Percentiles rank a stretch among this genome's conserved stretches.
phyloP scores from a whole-genome alignment of 2,329 filamentous ascomycete genomes.

The Amylocarpus encephaloides region DNA sequence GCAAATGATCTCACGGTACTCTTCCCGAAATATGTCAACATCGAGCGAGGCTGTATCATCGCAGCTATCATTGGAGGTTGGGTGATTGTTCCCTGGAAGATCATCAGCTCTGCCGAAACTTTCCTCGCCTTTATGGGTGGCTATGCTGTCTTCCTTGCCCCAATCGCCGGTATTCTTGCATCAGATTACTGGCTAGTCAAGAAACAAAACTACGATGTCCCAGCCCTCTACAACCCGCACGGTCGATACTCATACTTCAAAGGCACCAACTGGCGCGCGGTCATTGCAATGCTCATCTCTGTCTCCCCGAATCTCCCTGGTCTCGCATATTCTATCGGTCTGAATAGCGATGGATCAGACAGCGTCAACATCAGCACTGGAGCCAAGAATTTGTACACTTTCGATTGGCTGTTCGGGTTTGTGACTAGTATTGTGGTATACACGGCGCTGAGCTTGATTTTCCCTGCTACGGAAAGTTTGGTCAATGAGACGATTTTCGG shows the following conservation, averaged over 20 bases:
- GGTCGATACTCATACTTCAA: constrained; percentile 24
- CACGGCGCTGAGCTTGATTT: constrained; percentile 40
- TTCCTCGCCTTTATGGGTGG: constrained; percentile 60
- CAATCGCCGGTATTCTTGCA: constrained; percentile 52
- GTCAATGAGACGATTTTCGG: constrained; percentile 38
- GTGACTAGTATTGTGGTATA: constrained; percentile 50
- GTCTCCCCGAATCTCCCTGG: constrained; percentile 26
- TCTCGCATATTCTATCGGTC: constrained; percentile 21
- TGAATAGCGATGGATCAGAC: constrained; percentile 1
- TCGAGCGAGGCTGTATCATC: constrained; percentile 49
- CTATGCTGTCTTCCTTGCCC: constrained; percentile 55
- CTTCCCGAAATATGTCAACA: constrained; percentile 48
- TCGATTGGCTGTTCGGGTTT: constrained; percentile 63
- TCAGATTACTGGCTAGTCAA: constrained; percentile 52
- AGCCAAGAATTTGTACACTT: constrained; percentile 49
- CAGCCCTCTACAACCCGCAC: constrained; percentile 32
- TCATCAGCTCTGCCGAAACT: constrained; percentile 49
- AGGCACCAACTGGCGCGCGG: constrained; percentile 29
- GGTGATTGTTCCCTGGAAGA: constrained; percentile 61
- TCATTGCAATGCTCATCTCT: constrained; percentile 22
- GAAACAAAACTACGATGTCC: constrained; percentile 32
- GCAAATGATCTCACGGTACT: constrained; percentile 52
- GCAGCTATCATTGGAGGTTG: constrained; percentile 48
- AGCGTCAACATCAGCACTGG: constrained; percentile 36
- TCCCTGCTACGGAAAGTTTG: constrained; percentile 45